Base-by-base conservation (phyloP, 108 stramenopile genomes). In the Phaeodactylum tricornutum region DNA sequence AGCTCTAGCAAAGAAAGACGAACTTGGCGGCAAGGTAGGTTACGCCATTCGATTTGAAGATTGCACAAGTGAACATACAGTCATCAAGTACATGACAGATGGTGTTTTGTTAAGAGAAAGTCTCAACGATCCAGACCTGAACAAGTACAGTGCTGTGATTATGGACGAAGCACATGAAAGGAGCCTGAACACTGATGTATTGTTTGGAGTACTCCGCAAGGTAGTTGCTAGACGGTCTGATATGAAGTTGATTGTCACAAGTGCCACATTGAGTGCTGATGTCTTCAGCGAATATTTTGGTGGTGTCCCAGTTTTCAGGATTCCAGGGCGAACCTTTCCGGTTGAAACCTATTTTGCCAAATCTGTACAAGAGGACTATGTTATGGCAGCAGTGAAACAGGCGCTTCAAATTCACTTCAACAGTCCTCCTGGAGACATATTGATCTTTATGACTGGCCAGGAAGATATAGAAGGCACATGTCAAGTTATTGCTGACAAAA, bases 81-180 rank as follows among this genome's bases (percentile, higher is more conserved):
- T 67, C 33, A 87, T 96, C 62, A 96, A 96, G 56, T 96, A 92
- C 60, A 91, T 96, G 92, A 95, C 94, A 2, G 98, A 99, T 65
- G 98, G 98, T 21, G 96, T 99, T 0, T 65, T 99, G 50, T 57
- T 99, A 22, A 67, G 98, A 30, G 98, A 99, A 69, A 84, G 87
- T 15, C 67, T 99, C 30, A 79, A 91, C 24, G 93, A 94, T 62
- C 82, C 94, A 3, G 94, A 94, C 62, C 63, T 98, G 52, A 96
- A 96, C 57, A 80, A 77, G 54, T 98, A 98, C 66, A 30, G 26
- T 29, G 36, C 20, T 38, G 53, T 93, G 14, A 80, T 98, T 30
- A 97, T 99, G 96, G 98, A 99, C 58, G 98, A 99, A 64, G 96
- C 96, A 0, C 98, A 99, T 63, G 98, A 99, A 62, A 64, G 96